phyloP scores from a whole-genome alignment of 495 filamentous ascomycete species.

The Hypomontagnella submonticulosa region DNA sequence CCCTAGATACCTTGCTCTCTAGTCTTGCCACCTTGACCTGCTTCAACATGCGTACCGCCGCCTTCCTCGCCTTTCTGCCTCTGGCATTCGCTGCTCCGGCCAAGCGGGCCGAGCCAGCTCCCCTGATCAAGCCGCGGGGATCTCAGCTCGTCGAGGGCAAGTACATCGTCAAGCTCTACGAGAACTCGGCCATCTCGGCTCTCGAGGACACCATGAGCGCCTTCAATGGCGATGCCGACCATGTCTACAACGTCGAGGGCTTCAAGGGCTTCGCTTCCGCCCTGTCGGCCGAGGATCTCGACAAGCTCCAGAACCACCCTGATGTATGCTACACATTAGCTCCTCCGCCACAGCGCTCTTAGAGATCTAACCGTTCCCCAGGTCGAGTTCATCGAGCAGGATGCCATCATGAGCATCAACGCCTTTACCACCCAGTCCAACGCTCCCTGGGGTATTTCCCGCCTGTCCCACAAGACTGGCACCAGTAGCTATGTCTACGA shows the following conservation, averaged over 20 bases:
- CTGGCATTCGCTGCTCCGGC: conserved; percentile 50
- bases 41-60: conserved; percentile 46
- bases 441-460: conserved; percentile 70
- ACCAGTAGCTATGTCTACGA: conserved; percentile 70
- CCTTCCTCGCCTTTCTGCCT: conserved; percentile 46
- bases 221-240: conserved; percentile 50
- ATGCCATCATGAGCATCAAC: conserved; percentile 59
- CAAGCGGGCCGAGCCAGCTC: conserved; percentile 47
- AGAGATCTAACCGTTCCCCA: conserved; percentile 33
- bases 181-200: conserved; percentile 48
- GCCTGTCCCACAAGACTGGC: conserved; percentile 64
- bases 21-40: conserved; percentile 17
- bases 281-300: conserved; percentile 51
- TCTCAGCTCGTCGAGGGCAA: conserved; percentile 56
- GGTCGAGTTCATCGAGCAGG: conserved; percentile 67
- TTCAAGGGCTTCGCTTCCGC: conserved; percentile 60
- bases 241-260: conserved; percentile 53
- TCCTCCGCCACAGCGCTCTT: conserved; percentile 16
- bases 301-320: conserved; percentile 55
- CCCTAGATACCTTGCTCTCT: conserved; percentile 13
- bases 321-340: conserved; percentile 44
- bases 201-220: conserved; percentile 48
- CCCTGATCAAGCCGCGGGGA: conserved; percentile 52
- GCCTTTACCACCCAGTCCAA: conserved; percentile 59
- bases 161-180: conserved; percentile 69